Evolutionary conservation across 352 stramenopile species (phyloP).

Genomic region (Pythium graminicola): DNA sequence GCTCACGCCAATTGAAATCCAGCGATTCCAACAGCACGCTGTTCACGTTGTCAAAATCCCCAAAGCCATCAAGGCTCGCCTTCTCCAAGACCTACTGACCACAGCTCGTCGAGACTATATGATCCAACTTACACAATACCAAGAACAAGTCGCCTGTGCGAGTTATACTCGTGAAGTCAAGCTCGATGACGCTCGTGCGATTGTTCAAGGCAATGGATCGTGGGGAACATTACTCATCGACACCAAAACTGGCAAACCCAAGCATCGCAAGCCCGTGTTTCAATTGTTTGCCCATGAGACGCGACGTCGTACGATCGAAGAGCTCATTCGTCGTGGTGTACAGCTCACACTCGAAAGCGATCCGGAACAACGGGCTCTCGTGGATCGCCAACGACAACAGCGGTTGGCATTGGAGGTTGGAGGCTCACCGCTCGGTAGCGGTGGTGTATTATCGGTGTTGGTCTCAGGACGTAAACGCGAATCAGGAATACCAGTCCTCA

Average conservation of each 20-base stretch:
- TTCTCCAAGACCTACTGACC: constrained; percentile 46
- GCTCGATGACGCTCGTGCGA: constrained; percentile 60
- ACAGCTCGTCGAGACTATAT: constrained; percentile 40
- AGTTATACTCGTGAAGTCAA: constrained; percentile 54
- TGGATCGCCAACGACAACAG: constrained; percentile 40
- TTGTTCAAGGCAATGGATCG: constrained; percentile 50
- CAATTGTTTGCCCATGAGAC: constrained; percentile 39
- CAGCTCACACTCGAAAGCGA: constrained; percentile 67
- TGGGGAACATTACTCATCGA: constrained; percentile 29
- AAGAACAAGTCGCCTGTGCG: constrained; percentile 41
- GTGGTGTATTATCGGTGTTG: neutral
- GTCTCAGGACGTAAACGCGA: constrained; percentile 24
- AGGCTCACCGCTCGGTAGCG: neutral
- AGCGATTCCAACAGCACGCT: constrained; percentile 54
- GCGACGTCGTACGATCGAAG: constrained; percentile 36
- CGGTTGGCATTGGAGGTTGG: constrained; percentile 22
- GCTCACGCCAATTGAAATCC: constrained; percentile 68
- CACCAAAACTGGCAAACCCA: constrained; percentile 10
- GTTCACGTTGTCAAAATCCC: constrained; percentile 62
- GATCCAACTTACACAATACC: constrained; percentile 34
- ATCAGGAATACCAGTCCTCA: neutral
- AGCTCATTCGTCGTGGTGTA: constrained; percentile 50
- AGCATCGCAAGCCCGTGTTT: constrained; percentile 31
- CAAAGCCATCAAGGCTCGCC: constrained; percentile 56
- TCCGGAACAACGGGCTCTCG: constrained; percentile 39